These are phyloP conservation scores for Coriaria nepalensis DNA, from an alignment of 306 rosid species.

Conservation along the genomic window DNA sequence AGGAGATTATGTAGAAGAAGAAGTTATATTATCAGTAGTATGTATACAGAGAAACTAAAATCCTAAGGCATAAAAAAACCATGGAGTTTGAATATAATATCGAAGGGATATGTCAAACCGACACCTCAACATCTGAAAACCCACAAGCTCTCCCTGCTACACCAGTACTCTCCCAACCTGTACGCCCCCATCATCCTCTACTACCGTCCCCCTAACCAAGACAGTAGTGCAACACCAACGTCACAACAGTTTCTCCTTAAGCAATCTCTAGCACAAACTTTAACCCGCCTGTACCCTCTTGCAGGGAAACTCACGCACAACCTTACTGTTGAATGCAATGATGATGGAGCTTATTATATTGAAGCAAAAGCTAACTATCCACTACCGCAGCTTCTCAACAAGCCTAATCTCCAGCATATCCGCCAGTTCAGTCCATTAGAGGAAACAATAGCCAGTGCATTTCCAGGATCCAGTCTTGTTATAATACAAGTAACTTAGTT, in stretches of 20 bases:
- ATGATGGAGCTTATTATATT: conserved; percentile 11
- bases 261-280: conserved; percentile 30
- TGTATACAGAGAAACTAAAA: no score
- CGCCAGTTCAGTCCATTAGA: conserved; percentile 2
- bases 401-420: conserved; percentile 4
- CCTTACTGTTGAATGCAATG: conserved; percentile 3
- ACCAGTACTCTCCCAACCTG: conserved; percentile 10
- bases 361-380: conserved; percentile 10
- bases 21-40: no score
- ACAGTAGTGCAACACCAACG: not conserved
- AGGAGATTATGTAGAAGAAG: no score
- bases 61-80: no score
- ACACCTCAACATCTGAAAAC: conserved; percentile 10
- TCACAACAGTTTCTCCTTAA: conserved; percentile 14
- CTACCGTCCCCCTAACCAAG: conserved; percentile 12
- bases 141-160: conserved; percentile 6
- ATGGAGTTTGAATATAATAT: no score
- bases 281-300: conserved; percentile 30
- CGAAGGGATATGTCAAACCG: no score
- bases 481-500: conserved; percentile 30
- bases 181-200: conserved; percentile 17
- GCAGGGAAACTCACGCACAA: conserved; percentile 35
- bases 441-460: not conserved
- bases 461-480: not conserved
- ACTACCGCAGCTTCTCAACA: conserved; percentile 11